These are phyloP conservation scores for Mortierella polycephala DNA, from an alignment of 371 early-diverging fungal genomes.

Conservation along the genomic window DNA sequence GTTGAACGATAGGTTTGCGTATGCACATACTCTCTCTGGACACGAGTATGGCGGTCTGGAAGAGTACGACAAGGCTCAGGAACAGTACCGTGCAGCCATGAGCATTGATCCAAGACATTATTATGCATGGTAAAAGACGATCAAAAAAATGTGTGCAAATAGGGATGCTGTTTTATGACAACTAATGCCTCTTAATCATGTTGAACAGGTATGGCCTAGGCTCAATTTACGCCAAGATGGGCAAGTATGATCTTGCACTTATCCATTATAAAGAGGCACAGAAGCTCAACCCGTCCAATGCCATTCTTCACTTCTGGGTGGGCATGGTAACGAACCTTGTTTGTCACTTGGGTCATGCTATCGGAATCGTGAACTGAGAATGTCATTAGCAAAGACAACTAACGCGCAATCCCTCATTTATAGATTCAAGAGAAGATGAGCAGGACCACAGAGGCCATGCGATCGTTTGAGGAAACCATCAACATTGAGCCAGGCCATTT, in stretches of 20 bases:
- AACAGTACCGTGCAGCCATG: conserved; percentile 75
- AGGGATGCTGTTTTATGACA: neutral
- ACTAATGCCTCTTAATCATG: neutral
- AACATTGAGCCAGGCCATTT: conserved; percentile 55
- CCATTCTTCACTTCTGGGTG: conserved; percentile 67
- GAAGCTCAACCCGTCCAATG: conserved; percentile 68
- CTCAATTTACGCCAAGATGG: conserved; percentile 67
- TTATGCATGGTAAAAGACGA: conserved; percentile 71
- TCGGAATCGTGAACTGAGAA: neutral
- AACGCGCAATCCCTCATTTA: neutral
- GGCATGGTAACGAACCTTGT: conserved; percentile 60
- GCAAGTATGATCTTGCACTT: conserved; percentile 71
- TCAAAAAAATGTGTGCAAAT: neutral
- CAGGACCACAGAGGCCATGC: conserved; percentile 46
- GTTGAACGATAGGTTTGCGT: conserved; percentile 71
- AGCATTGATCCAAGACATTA: conserved; percentile 77
- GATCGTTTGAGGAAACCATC: conserved; percentile 52
- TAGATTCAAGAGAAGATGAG: conserved; percentile 56
- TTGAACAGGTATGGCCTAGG: conserved; percentile 78
- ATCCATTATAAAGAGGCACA: conserved; percentile 72
- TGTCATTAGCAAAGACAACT: neutral
- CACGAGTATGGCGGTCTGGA: conserved; percentile 81
- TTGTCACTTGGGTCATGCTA: neutral
- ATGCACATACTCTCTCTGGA: conserved; percentile 83
- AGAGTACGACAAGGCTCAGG: conserved; percentile 75